These are phyloP conservation scores for Aspergillus glaucus DNA, from an alignment of 2,329 filamentous ascomycete genomes.

Conservation along the genomic window DNA sequence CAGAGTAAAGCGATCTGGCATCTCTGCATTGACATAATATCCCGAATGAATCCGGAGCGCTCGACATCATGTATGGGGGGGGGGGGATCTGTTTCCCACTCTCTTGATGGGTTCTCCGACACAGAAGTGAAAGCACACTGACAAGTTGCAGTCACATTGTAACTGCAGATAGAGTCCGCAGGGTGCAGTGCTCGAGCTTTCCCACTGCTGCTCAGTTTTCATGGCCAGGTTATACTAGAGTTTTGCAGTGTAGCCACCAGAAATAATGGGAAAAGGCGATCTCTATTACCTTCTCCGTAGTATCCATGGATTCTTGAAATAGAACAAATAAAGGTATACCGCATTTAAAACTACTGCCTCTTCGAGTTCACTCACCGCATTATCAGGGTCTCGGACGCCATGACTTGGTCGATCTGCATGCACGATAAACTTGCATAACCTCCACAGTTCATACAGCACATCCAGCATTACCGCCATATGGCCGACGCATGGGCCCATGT, in stretches of 20 bases:
- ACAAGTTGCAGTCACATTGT: constrained; percentile 15
- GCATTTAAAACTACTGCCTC: too few species aligned
- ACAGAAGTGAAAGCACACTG: background rate
- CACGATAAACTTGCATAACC: constrained; percentile 36
- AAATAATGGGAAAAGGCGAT: constrained; percentile 68
- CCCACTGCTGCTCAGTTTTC: constrained; percentile 13
- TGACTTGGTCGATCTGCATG: constrained; percentile 61
- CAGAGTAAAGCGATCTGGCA: too few species aligned
- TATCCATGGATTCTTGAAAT: too few species aligned
- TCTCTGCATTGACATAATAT: too few species aligned
- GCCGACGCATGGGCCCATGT: constrained; percentile 66
- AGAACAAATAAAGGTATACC: too few species aligned
- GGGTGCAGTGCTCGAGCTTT: constrained; percentile 9
- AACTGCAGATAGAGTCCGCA: constrained; percentile 16
- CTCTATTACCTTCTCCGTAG: constrained; percentile 39
- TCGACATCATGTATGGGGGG: constrained; percentile 20
- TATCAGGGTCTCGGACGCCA: constrained; percentile 22
- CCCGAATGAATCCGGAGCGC: too few species aligned
- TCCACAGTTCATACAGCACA: constrained; percentile 45
- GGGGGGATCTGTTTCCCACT: constrained; percentile 20
- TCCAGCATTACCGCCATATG: background rate
- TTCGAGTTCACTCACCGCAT: too few species aligned
- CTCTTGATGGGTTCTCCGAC: constrained; percentile 19
- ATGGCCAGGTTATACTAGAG: constrained; percentile 10
- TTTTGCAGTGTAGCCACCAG: constrained; percentile 15